Percentiles rank a stretch among this genome's conserved stretches.
These are phyloP conservation scores for Aspergillus kassunensis DNA, from an alignment of 495 filamentous ascomycete species.

Conservation along the genomic window DNA sequence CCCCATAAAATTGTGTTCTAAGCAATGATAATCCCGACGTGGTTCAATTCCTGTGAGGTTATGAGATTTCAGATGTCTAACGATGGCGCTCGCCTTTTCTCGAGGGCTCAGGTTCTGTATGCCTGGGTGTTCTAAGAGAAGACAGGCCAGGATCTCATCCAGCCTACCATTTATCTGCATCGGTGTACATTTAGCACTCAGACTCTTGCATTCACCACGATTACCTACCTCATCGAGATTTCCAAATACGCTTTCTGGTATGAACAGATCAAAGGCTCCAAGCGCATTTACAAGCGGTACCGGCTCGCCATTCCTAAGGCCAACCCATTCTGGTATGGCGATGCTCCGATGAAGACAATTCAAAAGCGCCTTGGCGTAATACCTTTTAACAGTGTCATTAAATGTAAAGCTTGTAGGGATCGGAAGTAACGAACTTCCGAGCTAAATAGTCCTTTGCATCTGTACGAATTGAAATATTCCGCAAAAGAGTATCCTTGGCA, in stretches of 20 bases:
- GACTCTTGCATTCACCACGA: neutral
- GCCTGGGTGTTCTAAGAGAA: conserved; percentile 46
- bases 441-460: conserved; percentile 72
- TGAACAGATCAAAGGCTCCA: conserved; percentile 82
- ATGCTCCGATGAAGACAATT: conserved; percentile 75
- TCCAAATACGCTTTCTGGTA: conserved; percentile 62
- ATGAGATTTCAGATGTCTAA: conserved; percentile 58
- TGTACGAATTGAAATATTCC: conserved; percentile 56
- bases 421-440: conserved; percentile 55
- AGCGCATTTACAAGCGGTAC: conserved; percentile 70
- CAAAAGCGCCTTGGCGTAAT: conserved; percentile 68
- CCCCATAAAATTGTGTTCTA: conserved; percentile 84
- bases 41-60: conserved; percentile 64
- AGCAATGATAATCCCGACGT: conserved; percentile 63
- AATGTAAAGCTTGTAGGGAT: conserved; percentile 1
- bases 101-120: conserved; percentile 53
- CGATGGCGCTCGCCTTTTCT: conserved; percentile 62
- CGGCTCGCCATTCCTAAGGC: conserved; percentile 45
- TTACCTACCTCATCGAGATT: conserved; percentile 67
- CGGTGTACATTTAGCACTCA: conserved; percentile 5
- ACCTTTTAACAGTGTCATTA: conserved; percentile 45
- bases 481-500: conserved; percentile 77
- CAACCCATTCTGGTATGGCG: conserved; percentile 72
- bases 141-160: conserved; percentile 54
- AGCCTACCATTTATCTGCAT: conserved; percentile 58